Evolutionary conservation across 2,329 filamentous ascomycete species (phyloP).

Genomic region (Penicillium italicum): DNA sequence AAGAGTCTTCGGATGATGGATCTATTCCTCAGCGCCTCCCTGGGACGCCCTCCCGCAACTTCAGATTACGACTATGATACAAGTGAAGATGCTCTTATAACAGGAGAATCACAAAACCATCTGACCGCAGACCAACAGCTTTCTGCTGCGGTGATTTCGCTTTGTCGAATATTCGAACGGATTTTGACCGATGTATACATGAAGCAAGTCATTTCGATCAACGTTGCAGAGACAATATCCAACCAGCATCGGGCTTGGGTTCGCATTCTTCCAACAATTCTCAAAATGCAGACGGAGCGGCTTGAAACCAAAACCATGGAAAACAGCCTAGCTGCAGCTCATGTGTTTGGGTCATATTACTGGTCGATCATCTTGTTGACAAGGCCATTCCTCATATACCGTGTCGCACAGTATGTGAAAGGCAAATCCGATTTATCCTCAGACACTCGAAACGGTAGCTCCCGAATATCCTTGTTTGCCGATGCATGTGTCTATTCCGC

Average conservation of each 20-base stretch:
- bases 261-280: conserved; percentile 41
- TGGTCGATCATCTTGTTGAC: conserved; percentile 54
- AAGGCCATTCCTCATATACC: conserved; percentile 52
- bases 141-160: conserved; percentile 47
- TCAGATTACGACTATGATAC: conserved; percentile 49
- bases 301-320: conserved; percentile 40
- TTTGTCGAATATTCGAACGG: conserved; percentile 43
- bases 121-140: conserved; percentile 39
- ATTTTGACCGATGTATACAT: conserved; percentile 45
- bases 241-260: conserved; percentile 44
- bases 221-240: conserved; percentile 42
- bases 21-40: conserved; percentile 49
- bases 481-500: conserved; percentile 47
- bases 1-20: conserved; percentile 53
- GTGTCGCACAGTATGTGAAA: conserved; percentile 43
- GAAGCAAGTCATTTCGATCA: conserved; percentile 42
- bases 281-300: conserved; percentile 47
- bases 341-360: conserved; percentile 51
- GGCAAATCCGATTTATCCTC: conserved; percentile 25
- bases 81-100: conserved; percentile 33
- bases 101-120: conserved; percentile 17
- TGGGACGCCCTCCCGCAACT: conserved; percentile 53
- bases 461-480: conserved; percentile 34
- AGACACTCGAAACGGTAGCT: conserved; percentile 26
- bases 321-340: conserved; percentile 46